Conservation (phyloP, 2,329 filamentous ascomycete species). For the Emmonsiellopsis sp. region DNA sequence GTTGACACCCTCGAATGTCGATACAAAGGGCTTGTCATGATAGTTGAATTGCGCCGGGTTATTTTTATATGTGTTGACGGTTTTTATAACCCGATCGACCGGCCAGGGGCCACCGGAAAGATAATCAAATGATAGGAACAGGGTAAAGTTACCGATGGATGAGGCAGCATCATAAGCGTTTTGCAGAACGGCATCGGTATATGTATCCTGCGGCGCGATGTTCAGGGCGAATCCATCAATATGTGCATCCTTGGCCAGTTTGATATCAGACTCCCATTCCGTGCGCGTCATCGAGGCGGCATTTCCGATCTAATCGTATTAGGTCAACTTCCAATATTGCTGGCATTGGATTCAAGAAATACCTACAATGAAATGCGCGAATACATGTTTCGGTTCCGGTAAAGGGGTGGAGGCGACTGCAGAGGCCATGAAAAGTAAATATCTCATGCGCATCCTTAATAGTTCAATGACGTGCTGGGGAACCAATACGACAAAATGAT, state of each 20-base stretch:
- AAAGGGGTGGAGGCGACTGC: conserved; percentile 5
- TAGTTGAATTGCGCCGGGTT: conserved; percentile 21
- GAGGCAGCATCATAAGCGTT: conserved; percentile 22
- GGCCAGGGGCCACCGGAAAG: conserved; percentile 24
- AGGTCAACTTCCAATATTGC: conserved; percentile 19
- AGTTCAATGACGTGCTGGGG: not conserved
- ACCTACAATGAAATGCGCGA: conserved; percentile 28
- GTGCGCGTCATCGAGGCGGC: conserved; percentile 8
- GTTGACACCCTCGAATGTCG: conserved; percentile 37
- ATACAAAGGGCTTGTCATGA: conserved; percentile 25
- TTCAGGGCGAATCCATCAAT: conserved; percentile 18
- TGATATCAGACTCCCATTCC: conserved; percentile 13
- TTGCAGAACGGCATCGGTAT: conserved; percentile 19
- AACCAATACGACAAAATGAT: too few relatives aligned
- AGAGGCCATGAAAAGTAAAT: conserved; percentile 10
- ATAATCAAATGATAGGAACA: conserved; percentile 33
- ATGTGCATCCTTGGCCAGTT: conserved; percentile 9
- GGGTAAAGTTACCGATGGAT: conserved; percentile 20
- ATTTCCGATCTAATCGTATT: conserved; percentile 15
- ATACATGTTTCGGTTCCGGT: conserved; percentile 19
- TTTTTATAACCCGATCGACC: conserved; percentile 15
- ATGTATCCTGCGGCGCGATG: conserved; percentile 23
- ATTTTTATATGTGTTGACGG: conserved; percentile 18
- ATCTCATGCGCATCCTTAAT: conserved; percentile 8
- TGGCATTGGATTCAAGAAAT: not conserved